Conservation (phyloP, 345 rosid genomes). For the Fremontodendron californicum region DNA sequence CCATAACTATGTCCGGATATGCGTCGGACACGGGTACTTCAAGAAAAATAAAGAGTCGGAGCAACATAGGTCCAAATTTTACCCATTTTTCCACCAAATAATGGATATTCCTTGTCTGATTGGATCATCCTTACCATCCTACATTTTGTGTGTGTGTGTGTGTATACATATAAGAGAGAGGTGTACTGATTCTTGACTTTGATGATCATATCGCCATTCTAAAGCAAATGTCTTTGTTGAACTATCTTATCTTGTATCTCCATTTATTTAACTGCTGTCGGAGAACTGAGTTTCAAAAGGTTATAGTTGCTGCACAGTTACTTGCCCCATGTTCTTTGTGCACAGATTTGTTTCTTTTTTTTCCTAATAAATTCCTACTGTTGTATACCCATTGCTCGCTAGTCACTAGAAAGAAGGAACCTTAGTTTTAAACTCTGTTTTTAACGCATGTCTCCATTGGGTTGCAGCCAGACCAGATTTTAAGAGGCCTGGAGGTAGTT, state of each 20-base stretch:
- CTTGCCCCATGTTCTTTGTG: not conserved
- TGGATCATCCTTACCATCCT: not conserved
- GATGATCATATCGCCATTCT: not conserved
- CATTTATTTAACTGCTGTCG: not conserved
- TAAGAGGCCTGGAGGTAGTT: constrained; percentile 38
- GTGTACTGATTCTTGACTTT: not conserved
- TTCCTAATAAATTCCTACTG: not conserved
- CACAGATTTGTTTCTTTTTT: not conserved
- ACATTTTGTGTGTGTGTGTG: too few species aligned
- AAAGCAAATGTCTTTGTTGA: not conserved
- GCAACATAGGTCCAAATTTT: not conserved
- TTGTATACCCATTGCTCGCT: not conserved
- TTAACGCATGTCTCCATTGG: not conserved
- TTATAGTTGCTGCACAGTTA: not conserved
- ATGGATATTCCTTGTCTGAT: not conserved
- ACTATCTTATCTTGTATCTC: not conserved
- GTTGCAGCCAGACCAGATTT: constrained; percentile 87
- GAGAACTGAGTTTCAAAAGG: not conserved
- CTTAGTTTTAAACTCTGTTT: not conserved
- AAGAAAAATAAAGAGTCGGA: too few species aligned
- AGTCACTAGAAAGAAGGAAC: not conserved
- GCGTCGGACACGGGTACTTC: too few species aligned
- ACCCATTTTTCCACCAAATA: not conserved
- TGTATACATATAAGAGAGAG: not conserved
- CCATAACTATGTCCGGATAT: too few species aligned